Evolutionary conservation across 2,329 filamentous ascomycete species (phyloP), one percentile per base, ranked within the genome.

Genomic region (Xylaria sp.): DNA sequence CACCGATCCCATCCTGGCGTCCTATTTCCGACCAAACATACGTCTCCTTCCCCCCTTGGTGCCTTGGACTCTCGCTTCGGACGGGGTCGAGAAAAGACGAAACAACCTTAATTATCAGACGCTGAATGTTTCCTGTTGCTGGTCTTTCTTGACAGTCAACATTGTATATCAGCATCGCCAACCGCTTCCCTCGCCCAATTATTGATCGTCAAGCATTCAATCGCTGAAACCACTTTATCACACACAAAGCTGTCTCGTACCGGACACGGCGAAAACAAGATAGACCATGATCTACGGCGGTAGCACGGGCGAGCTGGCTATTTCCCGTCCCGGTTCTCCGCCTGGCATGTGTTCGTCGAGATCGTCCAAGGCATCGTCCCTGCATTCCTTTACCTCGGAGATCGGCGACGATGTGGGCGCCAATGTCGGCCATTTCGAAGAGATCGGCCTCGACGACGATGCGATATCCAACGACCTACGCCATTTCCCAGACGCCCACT

Each of bases 321-420:
- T 76, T 60, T 72, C 75, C 46, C 75, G 73, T 58, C 88, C 89
- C 49, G 86, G 84, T 75, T 92, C 90, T 68, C 90, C 90, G 61
- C 90, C 90, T 64, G 91, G 92, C 72, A 87, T 96, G 79, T 92
- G 90, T 51, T 78, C 81, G 69, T 96, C 92, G 64, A 96, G 94
- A 77, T 95, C 92, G 66, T 96, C 92, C 68, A 96, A 95, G 78
- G 93, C 92, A 28, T 96, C 92, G 4, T 96, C 92, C 52, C 91
- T 94, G 72, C 90, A 89, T 70, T 96, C 93, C 38, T 89, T 90
- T 60, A 88, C 86, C 65, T 90, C 89, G 55, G 80, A 87, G 71
- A 90, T 92, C 71, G 91, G 92, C 70, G 87, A 89, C 72, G 86
- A 84, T 69, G 84, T 88, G 53, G 80, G 91, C 47, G 84, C 87